A percentile compares a stretch with the other conserved stretches of the same genome.
Conservation (phyloP, 768 basidiomycete genomes). For the Agaricus subrufescens region DNA sequence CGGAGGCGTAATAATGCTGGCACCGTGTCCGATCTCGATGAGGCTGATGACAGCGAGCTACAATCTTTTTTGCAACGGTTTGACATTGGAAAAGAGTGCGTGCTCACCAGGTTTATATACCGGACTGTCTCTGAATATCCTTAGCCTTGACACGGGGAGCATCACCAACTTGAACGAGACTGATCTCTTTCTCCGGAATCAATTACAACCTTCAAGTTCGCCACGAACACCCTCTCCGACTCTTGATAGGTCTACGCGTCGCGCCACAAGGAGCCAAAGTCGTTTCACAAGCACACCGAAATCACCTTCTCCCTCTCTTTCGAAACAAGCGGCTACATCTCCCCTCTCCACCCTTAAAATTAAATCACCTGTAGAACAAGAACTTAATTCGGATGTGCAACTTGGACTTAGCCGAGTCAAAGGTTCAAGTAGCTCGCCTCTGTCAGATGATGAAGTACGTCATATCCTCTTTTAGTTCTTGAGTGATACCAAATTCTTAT, state of each 20-base stretch:
- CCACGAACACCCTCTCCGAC: constrained; percentile 11
- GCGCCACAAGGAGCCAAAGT: constrained; percentile 8
- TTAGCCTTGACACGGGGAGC: constrained; percentile 36
- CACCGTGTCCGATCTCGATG: constrained; percentile 24
- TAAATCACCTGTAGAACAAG: not conserved
- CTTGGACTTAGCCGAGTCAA: constrained; percentile 32
- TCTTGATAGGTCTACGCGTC: not conserved
- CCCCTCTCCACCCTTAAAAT: not conserved
- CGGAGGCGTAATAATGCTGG: constrained; percentile 45
- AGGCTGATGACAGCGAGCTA: constrained; percentile 12
- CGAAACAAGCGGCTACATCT: not conserved
- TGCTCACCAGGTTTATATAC: constrained; percentile 2
- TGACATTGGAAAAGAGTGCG: constrained; percentile 18
- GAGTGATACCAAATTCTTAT: not conserved
- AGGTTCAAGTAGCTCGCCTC: constrained; percentile 30
- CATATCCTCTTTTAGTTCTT: not conserved
- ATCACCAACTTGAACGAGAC: constrained; percentile 31
- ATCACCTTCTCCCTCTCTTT: constrained; percentile 7
- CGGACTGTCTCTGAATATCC: constrained; percentile 6
- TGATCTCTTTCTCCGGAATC: constrained; percentile 17
- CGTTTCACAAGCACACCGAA: constrained; percentile 2
- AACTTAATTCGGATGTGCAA: constrained; percentile 6
- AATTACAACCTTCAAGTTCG: constrained; percentile 11
- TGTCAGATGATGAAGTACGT: constrained; percentile 11
- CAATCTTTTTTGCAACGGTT: constrained; percentile 11